Evolutionary conservation across 2,329 filamentous ascomycete species (phyloP).

Genomic region (Hymenoscyphus fraxineus): DNA sequence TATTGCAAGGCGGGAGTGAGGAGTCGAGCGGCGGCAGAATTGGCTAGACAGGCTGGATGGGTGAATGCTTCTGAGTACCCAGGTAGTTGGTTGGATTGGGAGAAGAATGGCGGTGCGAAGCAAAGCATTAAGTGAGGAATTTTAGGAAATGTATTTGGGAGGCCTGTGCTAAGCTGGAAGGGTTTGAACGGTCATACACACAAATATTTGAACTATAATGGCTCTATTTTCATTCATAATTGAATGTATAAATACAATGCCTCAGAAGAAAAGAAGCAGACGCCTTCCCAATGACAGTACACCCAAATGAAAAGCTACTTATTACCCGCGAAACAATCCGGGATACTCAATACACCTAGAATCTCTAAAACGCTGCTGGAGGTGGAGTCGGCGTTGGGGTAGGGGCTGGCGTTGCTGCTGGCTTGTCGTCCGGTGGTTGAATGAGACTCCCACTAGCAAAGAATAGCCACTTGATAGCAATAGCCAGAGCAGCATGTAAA

Average conservation of each 20-base stretch:
- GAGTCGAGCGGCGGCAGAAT: slow-evolving; percentile 68
- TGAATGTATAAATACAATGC: background rate
- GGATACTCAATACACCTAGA: slow-evolving; percentile 12
- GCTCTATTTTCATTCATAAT: background rate
- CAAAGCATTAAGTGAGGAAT: slow-evolving; percentile 17
- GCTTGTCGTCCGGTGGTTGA: slow-evolving; percentile 11
- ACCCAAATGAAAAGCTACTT: background rate
- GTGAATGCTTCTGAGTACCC: slow-evolving; percentile 65
- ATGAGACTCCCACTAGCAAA: slow-evolving; percentile 75
- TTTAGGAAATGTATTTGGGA: background rate
- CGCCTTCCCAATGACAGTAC: slow-evolving; percentile 7
- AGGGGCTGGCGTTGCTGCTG: slow-evolving; percentile 14
- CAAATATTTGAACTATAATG: background rate
- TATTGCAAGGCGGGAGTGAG: slow-evolving; percentile 93
- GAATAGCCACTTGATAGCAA: slow-evolving; percentile 95
- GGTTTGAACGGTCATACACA: background rate
- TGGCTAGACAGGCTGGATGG: slow-evolving; percentile 78
- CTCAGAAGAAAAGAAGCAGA: slow-evolving; percentile 1
- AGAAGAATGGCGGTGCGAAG: slow-evolving; percentile 57
- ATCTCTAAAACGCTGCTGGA: slow-evolving; percentile 18
- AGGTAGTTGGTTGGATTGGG: slow-evolving; percentile 83
- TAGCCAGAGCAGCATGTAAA: slow-evolving; percentile 82
- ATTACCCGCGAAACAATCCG: background rate
- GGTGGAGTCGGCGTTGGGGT: slow-evolving; percentile 9
- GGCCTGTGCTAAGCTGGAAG: background rate